phyloP scores from a whole-genome alignment of 176 grass and related monocot species.

The Coix lacrymajobi region DNA sequence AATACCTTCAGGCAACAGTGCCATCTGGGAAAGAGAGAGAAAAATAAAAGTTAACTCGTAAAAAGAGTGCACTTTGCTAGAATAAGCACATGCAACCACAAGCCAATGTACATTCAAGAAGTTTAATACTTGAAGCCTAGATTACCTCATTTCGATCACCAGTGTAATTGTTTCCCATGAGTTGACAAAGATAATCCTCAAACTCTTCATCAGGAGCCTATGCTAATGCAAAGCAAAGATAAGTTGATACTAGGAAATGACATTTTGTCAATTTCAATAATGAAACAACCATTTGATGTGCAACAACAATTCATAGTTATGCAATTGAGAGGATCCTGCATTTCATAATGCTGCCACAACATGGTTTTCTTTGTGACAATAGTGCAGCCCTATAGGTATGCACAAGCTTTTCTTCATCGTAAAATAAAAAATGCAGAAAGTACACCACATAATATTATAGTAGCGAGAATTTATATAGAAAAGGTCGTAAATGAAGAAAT shows the following conservation, averaged over 20 bases:
- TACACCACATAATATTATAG: background rate
- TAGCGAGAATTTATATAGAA: background rate
- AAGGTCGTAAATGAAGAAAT: background rate
- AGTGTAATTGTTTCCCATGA: conserved; percentile 73
- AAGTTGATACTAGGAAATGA: conserved; percentile 18
- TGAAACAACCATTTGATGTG: conserved; percentile 9
- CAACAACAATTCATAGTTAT: conserved; percentile 8
- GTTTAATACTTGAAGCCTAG: conserved; percentile 1
- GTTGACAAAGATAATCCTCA: conserved; percentile 89
- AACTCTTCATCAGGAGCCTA: conserved; percentile 99
- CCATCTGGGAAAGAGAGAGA: conserved; percentile 74
- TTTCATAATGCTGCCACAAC: background rate
- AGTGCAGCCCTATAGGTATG: background rate
- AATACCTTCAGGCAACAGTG: conserved; percentile 91
- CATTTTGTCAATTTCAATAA: conserved; percentile 18
- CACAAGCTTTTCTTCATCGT: conserved; percentile 11
- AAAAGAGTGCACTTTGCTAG: conserved; percentile 29
- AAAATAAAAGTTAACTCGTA: conserved; percentile 14
- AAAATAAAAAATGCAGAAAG: conserved; percentile 17
- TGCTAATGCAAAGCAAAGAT: conserved; percentile 34
- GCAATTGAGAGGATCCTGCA: conserved; percentile 10
- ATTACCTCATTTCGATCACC: conserved; percentile 91
- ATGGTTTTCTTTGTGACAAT: conserved; percentile 11
- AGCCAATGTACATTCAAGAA: conserved; percentile 9
- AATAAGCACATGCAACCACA: conserved; percentile 3